Evolutionary conservation across 805 yeast species (phyloP).

Genomic region (Yarrowia alimentaria): DNA sequence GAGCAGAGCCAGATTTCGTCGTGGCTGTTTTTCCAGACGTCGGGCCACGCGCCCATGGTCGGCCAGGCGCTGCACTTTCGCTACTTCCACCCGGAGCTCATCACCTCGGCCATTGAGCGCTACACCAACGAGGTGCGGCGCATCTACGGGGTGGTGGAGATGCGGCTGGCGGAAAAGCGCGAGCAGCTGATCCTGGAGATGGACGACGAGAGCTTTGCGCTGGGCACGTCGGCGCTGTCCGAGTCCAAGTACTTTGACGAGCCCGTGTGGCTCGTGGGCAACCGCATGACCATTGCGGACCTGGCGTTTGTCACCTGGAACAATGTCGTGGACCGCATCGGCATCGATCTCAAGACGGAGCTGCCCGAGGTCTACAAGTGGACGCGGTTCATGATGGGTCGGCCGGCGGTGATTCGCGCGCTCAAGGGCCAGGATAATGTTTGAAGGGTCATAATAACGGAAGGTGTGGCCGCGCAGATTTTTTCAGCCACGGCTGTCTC

Average conservation of each 20-base stretch:
- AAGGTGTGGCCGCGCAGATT: not conserved
- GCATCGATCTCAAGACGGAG: slow-evolving; percentile 80
- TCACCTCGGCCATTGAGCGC: slow-evolving; percentile 85
- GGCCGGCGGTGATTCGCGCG: slow-evolving; percentile 88
- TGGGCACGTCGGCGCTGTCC: slow-evolving; percentile 83
- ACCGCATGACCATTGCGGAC: slow-evolving; percentile 77
- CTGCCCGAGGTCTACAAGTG: slow-evolving; percentile 89
- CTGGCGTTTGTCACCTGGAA: slow-evolving; percentile 95
- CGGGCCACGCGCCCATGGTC: slow-evolving; percentile 98
- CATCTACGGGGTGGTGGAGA: slow-evolving; percentile 61
- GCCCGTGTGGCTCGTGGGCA: slow-evolving; percentile 95
- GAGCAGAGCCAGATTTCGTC: slow-evolving; percentile 83
- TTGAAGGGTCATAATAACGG: not conserved
- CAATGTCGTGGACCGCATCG: slow-evolving; percentile 89
- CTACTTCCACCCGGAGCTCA: slow-evolving; percentile 81
- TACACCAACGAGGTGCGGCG: slow-evolving; percentile 44
- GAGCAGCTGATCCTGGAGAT: slow-evolving; percentile 81
- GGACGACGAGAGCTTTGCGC: slow-evolving; percentile 80
- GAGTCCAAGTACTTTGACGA: slow-evolving; percentile 85
- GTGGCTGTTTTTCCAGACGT: slow-evolving; percentile 93
- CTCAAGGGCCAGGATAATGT: slow-evolving; percentile 39
- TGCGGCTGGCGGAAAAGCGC: slow-evolving; percentile 90
- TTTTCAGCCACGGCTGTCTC: too few relatives aligned
- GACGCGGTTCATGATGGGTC: slow-evolving; percentile 93
- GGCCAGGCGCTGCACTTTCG: slow-evolving; percentile 95